Base-by-base conservation (phyloP, 768 basidiomycete genomes). In the Tulasnella sp. region DNA sequence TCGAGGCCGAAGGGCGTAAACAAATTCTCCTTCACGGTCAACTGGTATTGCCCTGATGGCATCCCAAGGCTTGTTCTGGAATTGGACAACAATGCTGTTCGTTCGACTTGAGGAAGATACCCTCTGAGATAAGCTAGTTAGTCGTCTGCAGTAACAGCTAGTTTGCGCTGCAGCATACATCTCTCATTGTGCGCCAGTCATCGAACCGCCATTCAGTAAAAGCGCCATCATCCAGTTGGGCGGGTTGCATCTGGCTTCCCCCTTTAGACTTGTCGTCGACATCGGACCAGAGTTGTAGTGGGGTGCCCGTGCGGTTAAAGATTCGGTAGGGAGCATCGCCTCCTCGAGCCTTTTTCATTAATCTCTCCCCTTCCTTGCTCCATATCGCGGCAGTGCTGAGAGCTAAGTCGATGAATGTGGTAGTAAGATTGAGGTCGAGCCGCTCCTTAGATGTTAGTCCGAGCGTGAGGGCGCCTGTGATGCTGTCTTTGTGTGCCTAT, bases 201-300 rank as follows among this genome's bases (percentile, higher is more conserved):
- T 98, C 96, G 83, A 99, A 98, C 78, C 98, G 89, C 98, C 98
- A 99, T 79, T 98, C 97, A 5, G 94, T 87, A 10, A 88, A 91
- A 83, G 94, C 89, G 48, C 93, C 92, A 81, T 95, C 89, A 27
- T 90, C 86, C 48, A 99, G 86, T 82, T 91, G 90, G 62, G 91
- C 87, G 40, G 88, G 82, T 21, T 83, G 79, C 36, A 36, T 86
- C 40, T 87, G 87, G 3, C 86, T 84, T 79, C 90, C 89, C 71
- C 88, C 89, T 19, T 86, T 84, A 77, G 85, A 86, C 36, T 84
- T 89, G 46, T 89, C 89, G 73, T 94, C 93, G 27, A 88, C 84
- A 81, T 97, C 96, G 2, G 95, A 91, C 95, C 95, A 97, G 14
- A 99, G 86, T 42, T 92, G 89, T 56, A 99, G 86, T 1, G 93